These are phyloP conservation scores for Candida schatavii DNA, from an alignment of 805 yeast genomes.

Conservation along the genomic window DNA sequence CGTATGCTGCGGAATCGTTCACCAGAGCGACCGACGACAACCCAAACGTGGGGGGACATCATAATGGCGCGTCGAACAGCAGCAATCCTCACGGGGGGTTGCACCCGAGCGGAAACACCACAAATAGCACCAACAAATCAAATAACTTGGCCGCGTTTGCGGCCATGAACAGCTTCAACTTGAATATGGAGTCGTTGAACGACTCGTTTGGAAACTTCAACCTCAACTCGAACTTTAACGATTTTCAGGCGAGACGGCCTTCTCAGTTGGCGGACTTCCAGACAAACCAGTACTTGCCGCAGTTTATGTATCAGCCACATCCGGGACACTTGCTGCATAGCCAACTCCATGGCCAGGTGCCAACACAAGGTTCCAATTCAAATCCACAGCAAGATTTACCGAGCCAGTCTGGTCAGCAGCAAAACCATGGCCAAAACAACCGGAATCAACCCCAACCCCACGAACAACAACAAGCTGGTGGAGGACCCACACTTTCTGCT, in stretches of 20 bases:
- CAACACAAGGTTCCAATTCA: conserved; percentile 7
- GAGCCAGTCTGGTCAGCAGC: conserved; percentile 9
- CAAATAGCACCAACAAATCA: conserved; percentile 7
- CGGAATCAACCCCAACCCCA: conserved; percentile 11
- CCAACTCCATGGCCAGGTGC: conserved; percentile 10
- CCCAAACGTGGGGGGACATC: conserved; percentile 1
- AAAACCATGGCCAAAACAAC: conserved; percentile 13
- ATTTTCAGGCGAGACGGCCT: conserved; percentile 42
- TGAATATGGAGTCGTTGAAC: conserved; percentile 24
- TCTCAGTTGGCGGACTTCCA: conserved; percentile 36
- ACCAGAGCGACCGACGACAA: conserved; percentile 30
- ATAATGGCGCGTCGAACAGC: conserved; percentile 4
- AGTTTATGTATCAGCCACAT: conserved; percentile 2
- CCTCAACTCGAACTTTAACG: conserved; percentile 32
- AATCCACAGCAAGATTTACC: conserved; percentile 7
- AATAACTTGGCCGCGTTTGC: conserved; percentile 26
- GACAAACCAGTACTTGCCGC: conserved; percentile 11
- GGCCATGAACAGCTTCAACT: conserved; percentile 25
- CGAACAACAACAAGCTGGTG: conserved; percentile 5
- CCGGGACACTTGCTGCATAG: conserved; percentile 2
- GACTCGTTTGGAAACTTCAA: conserved; percentile 29
- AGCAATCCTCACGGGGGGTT: conserved; percentile 3
- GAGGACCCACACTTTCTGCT: not conserved
- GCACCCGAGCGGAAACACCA: not conserved
- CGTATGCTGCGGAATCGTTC: conserved; percentile 66